phyloP scores from a whole-genome alignment of 179 eudicot genomes.

The Sideroxylon spinosum region DNA sequence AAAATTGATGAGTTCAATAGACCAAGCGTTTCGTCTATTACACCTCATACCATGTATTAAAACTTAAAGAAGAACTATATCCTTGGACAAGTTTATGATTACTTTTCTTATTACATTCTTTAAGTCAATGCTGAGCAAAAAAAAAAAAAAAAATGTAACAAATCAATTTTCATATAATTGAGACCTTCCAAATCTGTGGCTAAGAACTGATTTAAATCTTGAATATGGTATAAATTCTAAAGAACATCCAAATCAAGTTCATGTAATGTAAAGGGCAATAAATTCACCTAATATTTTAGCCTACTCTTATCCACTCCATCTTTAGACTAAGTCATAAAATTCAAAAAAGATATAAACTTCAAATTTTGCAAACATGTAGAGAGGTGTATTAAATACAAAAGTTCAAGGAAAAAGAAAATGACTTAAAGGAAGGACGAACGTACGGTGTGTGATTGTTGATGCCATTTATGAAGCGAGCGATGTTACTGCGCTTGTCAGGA shows the following conservation, averaged over 20 bases:
- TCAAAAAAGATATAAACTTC: too few species aligned
- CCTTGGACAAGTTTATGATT: too few species aligned
- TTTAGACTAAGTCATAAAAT: too few species aligned
- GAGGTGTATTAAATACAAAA: neutral
- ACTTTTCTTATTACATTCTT: neutral
- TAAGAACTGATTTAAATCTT: neutral
- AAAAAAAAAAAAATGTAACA: neutral
- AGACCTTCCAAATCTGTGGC: neutral
- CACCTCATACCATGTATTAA: too few species aligned
- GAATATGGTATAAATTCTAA: neutral
- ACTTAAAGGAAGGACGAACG: slow-evolving; percentile 23
- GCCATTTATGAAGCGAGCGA: slow-evolving; percentile 94
- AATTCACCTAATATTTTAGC: neutral
- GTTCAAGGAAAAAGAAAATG: neutral
- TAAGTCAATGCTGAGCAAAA: too few species aligned
- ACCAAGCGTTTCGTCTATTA: too few species aligned
- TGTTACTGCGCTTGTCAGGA: slow-evolving; percentile 85
- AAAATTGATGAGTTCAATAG: neutral
- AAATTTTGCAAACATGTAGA: too few species aligned
- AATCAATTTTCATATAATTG: neutral
- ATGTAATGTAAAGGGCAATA: neutral
- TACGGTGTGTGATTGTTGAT: slow-evolving; percentile 86
- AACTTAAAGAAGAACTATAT: too few species aligned
- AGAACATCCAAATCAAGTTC: neutral
- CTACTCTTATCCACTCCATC: neutral